Conservation (phyloP, 208 protist genomes). For the Phytomonas francai region DNA sequence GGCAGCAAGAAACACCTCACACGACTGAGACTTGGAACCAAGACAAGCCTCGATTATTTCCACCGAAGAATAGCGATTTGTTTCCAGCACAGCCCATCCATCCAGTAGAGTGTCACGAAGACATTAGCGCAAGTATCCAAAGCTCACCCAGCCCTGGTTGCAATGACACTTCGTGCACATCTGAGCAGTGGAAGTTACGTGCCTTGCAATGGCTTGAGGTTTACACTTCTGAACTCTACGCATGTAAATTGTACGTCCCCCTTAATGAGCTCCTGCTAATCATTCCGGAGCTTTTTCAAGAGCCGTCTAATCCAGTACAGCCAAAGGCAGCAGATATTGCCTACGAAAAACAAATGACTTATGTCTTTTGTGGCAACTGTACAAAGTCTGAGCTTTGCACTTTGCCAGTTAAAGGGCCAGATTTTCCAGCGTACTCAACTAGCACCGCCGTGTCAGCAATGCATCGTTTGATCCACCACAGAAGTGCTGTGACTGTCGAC, state of each 20-base stretch:
- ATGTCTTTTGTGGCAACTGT: conserved; percentile 69
- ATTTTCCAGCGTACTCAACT: not conserved
- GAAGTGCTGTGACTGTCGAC: not conserved
- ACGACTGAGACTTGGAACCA: not conserved
- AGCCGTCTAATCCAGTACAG: conserved; percentile 51
- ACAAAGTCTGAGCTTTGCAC: conserved; percentile 43
- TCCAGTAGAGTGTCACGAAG: not conserved
- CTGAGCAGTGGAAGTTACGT: conserved; percentile 62
- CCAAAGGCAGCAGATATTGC: conserved; percentile 59
- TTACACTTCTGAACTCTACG: conserved; percentile 61
- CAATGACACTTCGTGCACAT: conserved; percentile 12
- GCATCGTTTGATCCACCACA: not conserved
- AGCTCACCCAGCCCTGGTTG: not conserved
- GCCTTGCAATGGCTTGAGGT: conserved; percentile 76
- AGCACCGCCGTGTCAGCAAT: not conserved
- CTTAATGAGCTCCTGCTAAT: conserved; percentile 78
- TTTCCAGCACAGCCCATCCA: not conserved
- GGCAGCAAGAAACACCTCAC: not conserved
- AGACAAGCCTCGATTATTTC: not conserved
- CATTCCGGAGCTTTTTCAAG: conserved; percentile 55
- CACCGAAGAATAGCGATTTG: not conserved
- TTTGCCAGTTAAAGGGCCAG: not conserved
- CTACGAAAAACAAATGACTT: conserved; percentile 77
- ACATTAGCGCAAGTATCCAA: not conserved
- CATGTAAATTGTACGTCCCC: conserved; percentile 55